Base-by-base conservation (phyloP, 805 yeast genomes). In the Lachancea quebecensis region DNA sequence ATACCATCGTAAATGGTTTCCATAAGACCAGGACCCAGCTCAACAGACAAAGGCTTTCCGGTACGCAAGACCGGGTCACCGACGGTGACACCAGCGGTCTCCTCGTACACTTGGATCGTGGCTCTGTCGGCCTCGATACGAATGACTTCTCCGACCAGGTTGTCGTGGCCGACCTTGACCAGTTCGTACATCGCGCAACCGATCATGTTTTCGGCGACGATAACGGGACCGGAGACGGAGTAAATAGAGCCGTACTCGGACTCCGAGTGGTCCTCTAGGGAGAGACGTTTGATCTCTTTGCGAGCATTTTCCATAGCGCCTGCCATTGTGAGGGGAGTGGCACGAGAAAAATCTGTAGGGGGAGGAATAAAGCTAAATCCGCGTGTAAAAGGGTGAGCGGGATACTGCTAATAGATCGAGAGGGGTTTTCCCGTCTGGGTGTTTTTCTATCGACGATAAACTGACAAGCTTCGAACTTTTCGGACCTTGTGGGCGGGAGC, bases 181-280 rank as follows among this genome's bases (percentile, higher is more conserved):
- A 93, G 77, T 68, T 93, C 99, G 77, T 93, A 91, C 99, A 93
- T 93, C 59, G 98, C 97, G 79, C 97, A 88, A 52, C 99, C 99
- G 70, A 90, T 86, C 98, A 93, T 89, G 73, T 93, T 85, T 70
- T 93, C 98, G 41, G 99, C 99, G 40, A 93, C 82, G 44, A 93
- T 85, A 58, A 93, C 99, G 25, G 99, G 98, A 61, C 99, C 99
- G 16, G 98, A 90, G 41, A 93, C 97, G 29, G 97, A 88, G 72
- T 81, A 90, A 59, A 93, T 85, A 55, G 77, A 81, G 46, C 96
- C 99, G 67, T 86, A 87, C 54, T 81, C 82, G 45, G 84, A 75
- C 68, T 91, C 97, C 29, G 70, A 74, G 48, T 71, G 74, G 51
- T 78, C 83, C 59, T 86, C 91, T 52, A 91, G 70, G 31, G 93